These are phyloP conservation scores for Gastrolobium villosum DNA, from an alignment of 306 rosid genomes.

Conservation along the genomic window DNA sequence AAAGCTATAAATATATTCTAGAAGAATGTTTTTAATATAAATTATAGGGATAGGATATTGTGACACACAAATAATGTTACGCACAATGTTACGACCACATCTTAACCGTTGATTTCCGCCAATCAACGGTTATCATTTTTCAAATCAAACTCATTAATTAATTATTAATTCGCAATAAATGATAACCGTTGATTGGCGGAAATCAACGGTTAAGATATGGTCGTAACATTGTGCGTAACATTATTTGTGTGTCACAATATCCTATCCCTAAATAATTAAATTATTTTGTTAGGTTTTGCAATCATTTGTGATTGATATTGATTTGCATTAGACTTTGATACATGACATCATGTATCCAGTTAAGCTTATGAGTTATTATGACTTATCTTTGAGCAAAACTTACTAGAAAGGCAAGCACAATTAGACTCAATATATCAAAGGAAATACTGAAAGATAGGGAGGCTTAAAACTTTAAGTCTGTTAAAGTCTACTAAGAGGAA, in stretches of 20 bases:
- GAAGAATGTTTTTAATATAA: not conserved
- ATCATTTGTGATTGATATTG: conserved; percentile 9
- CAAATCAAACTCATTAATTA: too few relatives aligned
- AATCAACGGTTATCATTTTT: too few relatives aligned
- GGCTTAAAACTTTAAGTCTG: conserved; percentile 15
- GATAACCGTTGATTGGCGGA: too few relatives aligned
- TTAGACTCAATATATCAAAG: conserved; percentile 15
- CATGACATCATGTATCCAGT: not conserved
- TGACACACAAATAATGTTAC: too few relatives aligned
- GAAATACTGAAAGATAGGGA: conserved; percentile 24
- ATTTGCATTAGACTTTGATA: conserved; percentile 23
- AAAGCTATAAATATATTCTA: not conserved
- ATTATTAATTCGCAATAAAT: too few relatives aligned
- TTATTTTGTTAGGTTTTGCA: not conserved
- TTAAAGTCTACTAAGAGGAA: not conserved
- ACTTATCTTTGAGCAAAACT: conserved; percentile 2
- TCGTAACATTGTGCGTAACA: too few relatives aligned
- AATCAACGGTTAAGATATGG: too few relatives aligned
- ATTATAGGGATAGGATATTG: too few relatives aligned
- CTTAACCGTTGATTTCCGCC: too few relatives aligned
- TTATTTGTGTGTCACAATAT: too few relatives aligned
- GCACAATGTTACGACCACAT: too few relatives aligned
- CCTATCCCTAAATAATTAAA: too few relatives aligned
- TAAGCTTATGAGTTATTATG: conserved; percentile 14
- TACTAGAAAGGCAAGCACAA: not conserved